A percentile compares a stretch with the other conserved stretches of the same genome.
phyloP scores from a whole-genome alignment of 805 yeast species.

The Kazachstania psychrophila region DNA sequence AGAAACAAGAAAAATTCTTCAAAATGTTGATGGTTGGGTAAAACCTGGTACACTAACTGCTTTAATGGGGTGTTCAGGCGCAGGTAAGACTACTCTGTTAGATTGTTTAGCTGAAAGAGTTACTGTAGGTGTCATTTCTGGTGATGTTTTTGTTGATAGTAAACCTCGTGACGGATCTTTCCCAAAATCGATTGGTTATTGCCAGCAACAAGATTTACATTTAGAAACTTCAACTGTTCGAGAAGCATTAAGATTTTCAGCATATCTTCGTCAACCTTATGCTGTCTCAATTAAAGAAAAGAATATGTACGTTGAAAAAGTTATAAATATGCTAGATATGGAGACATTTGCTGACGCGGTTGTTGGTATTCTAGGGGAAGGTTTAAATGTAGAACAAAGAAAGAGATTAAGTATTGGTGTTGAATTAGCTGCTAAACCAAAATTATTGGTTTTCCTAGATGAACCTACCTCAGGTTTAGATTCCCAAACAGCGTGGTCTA shows the following conservation, averaged over 20 bases:
- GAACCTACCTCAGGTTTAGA: constrained; percentile 63
- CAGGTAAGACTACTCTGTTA: constrained; percentile 71
- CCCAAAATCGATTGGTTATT: constrained; percentile 57
- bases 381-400: constrained; percentile 51
- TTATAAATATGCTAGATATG: constrained; percentile 57
- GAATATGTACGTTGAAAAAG: constrained; percentile 54
- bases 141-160: constrained; percentile 61
- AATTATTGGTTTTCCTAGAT: constrained; percentile 46
- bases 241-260: constrained; percentile 60
- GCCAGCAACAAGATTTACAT: constrained; percentile 71
- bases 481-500: constrained; percentile 50
- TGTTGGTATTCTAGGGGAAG: constrained; percentile 60
- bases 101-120: constrained; percentile 65
- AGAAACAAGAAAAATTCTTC: constrained; percentile 51
- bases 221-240: constrained; percentile 59
- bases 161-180: constrained; percentile 49
- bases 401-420: constrained; percentile 55
- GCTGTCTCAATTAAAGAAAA: constrained; percentile 45
- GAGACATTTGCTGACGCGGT: constrained; percentile 54
- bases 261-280: constrained; percentile 56
- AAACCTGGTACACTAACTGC: constrained; percentile 79
- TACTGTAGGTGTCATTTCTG: constrained; percentile 60
- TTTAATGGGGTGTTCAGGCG: constrained; percentile 70
- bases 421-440: constrained; percentile 54
- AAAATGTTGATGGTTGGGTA: constrained; percentile 71